Evolutionary conservation across 2,329 filamentous ascomycete species (phyloP).

Genomic region (Hypoxylon sp.): DNA sequence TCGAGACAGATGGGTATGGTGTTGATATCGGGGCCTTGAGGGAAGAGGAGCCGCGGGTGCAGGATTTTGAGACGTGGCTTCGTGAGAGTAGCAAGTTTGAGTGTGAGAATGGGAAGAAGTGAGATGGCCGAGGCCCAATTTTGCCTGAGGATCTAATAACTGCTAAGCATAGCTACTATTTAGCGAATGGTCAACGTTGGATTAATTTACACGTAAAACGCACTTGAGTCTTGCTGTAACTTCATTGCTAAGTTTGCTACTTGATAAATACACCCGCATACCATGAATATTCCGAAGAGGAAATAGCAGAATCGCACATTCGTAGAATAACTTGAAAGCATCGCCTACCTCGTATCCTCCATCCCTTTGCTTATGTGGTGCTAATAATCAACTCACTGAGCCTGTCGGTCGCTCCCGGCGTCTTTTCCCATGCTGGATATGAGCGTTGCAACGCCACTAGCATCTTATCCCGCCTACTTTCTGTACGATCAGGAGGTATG

Average conservation of each 20-base stretch:
- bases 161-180: neutral
- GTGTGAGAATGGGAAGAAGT: constrained; percentile 19
- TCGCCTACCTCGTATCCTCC: neutral
- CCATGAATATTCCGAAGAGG: neutral
- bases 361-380: neutral
- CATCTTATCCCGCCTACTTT: neutral
- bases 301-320: neutral
- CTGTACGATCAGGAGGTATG: neutral
- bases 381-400: too few species aligned
- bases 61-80: constrained; percentile 57
- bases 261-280: too few species aligned
- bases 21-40: constrained; percentile 54
- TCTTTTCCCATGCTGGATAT: neutral
- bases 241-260: too few species aligned
- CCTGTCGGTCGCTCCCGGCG: neutral
- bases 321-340: neutral
- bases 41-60: constrained; percentile 50
- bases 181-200: neutral
- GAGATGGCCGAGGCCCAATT: neutral
- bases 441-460: neutral
- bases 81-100: constrained; percentile 53
- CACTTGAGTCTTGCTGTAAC: neutral
- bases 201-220: too few species aligned
- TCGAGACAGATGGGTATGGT: constrained; percentile 57
- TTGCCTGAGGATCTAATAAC: neutral